These are phyloP conservation scores for Gossypium longicalyx DNA, from an alignment of 345 rosid genomes.

Conservation along the genomic window DNA sequence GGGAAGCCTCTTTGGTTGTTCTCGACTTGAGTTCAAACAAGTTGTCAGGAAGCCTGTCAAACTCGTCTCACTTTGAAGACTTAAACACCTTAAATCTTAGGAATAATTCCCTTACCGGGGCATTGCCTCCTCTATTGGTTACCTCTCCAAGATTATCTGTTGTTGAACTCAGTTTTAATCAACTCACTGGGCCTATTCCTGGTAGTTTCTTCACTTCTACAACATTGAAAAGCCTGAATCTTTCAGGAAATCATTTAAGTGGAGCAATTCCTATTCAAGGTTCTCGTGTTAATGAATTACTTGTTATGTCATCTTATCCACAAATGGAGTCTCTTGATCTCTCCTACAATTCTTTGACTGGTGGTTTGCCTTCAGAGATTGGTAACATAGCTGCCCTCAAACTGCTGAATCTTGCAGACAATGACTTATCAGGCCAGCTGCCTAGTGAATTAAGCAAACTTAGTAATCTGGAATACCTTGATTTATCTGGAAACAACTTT, in stretches of 20 bases:
- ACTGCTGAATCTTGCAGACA: conserved; percentile 64
- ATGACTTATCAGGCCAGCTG: conserved; percentile 58
- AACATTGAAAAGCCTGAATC: conserved; percentile 62
- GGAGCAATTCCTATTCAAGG: conserved; percentile 68
- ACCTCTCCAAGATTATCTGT: conserved; percentile 39
- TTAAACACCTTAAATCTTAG: conserved; percentile 52
- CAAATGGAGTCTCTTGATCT: conserved; percentile 85
- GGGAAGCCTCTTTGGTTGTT: conserved; percentile 63
- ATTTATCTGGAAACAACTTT: conserved; percentile 74
- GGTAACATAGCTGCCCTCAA: conserved; percentile 54
- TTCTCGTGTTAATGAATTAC: conserved; percentile 54
- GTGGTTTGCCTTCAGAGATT: conserved; percentile 56
- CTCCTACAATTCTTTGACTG: conserved; percentile 64
- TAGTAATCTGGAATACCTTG: conserved; percentile 58
- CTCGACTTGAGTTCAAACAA: conserved; percentile 84
- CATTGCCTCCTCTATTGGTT: conserved; percentile 54
- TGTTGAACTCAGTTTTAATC: conserved; percentile 76
- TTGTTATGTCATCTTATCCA: conserved; percentile 39
- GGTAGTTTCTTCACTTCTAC: conserved; percentile 49
- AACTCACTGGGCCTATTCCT: conserved; percentile 62
- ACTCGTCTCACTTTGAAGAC: conserved; percentile 48
- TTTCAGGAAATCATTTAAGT: conserved; percentile 61
- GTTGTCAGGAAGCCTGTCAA: conserved; percentile 67
- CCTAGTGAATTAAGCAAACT: conserved; percentile 77
- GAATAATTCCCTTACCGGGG: conserved; percentile 62